Evolutionary conservation across 2,329 filamentous ascomycete species (phyloP), one percentile per base, ranked within the genome.

Genomic region (Monilinia fructigena): DNA sequence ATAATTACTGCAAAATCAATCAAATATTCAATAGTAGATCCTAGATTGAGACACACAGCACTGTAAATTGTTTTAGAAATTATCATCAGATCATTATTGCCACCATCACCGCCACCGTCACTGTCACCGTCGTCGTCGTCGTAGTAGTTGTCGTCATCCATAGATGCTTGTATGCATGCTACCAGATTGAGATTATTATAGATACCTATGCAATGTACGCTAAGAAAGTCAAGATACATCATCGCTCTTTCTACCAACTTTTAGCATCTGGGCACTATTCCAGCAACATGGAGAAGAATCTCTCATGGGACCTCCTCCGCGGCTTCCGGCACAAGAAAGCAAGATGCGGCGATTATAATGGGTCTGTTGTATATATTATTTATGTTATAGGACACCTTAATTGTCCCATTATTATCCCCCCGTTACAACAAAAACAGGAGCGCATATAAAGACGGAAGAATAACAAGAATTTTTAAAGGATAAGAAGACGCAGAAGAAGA

Each of bases 231-330:
- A 50, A 50, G 10, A 26, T 50, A 26, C 47, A 26, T 23, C 47
- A 50, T 50, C 47, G 47, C 47, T 26, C 47, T 26, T 50, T 50
- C 45, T 11, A 52, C 48, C 48, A 50, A 50, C n/a, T 26, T 26
- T 14, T 4, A 42, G 26, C 8, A 59, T n/a, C 23, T 35, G 42
- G 55, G 11, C 42, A 47, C 26, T 3, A 14, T 23, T 52, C 12
- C 48, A 26, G n/a, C n/a, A 23, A 38, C 4, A 35, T 6, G 38
- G 23, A 50, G 28, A 48, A 47, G 28, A 7, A 28, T 20, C 45
- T 60, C 48, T 60, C 28, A 50, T 26, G 38, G 45, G n/a, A 4
- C n/a, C 45, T 50, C 58, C 45, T 50, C 58, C 58, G 58, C 45
- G 31, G 45, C 58, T 60, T 60, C 58, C 58, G 58, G 58, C 45